These are phyloP conservation scores for Chrysoporthe austroafricana DNA, from an alignment of 2,329 filamentous ascomycete genomes.

Conservation along the genomic window DNA sequence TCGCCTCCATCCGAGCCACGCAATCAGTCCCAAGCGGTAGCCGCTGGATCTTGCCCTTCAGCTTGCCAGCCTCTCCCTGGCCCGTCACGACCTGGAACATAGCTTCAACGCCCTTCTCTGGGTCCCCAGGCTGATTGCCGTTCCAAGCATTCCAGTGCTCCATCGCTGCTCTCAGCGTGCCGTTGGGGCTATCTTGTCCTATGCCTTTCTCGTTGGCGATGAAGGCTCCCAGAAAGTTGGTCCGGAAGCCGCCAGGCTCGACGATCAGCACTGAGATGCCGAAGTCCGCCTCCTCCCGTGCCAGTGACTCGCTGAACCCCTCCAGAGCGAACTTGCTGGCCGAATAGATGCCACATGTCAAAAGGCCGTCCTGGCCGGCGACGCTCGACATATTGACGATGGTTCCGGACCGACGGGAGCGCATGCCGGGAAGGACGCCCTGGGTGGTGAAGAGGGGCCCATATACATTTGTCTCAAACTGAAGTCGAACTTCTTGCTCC, in stretches of 20 bases:
- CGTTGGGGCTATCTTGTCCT: conserved; percentile 1
- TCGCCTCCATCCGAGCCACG: conserved; percentile 4
- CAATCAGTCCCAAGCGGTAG: conserved; percentile 43
- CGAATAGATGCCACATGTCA: conserved; percentile 25
- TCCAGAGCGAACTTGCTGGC: conserved; percentile 43
- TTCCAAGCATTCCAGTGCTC: background rate
- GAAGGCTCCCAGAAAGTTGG: background rate
- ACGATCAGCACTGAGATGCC: conserved; percentile 41
- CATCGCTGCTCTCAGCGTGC: background rate
- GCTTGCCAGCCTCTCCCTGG: conserved; percentile 36
- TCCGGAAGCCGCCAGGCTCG: conserved; percentile 46
- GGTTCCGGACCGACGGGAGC: conserved; percentile 33
- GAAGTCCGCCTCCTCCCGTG: conserved; percentile 38
- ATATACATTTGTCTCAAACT: conserved; percentile 38
- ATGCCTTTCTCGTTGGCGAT: conserved; percentile 2
- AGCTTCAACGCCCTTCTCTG: conserved; percentile 39
- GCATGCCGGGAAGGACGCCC: conserved; percentile 36
- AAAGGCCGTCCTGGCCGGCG: conserved; percentile 33
- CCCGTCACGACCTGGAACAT: conserved; percentile 44
- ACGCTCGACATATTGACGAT: conserved; percentile 38
- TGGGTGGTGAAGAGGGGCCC: conserved; percentile 37
- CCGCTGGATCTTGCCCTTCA: conserved; percentile 41
- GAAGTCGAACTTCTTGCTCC: conserved; percentile 33
- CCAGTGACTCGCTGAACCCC: conserved; percentile 42
- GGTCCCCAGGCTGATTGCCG: conserved; percentile 38